A percentile compares a stretch with the other conserved stretches of the same genome.
Evolutionary conservation across 192 early-diverging fungal genomes (phyloP).

Genomic region (Podila clonocystis): DNA sequence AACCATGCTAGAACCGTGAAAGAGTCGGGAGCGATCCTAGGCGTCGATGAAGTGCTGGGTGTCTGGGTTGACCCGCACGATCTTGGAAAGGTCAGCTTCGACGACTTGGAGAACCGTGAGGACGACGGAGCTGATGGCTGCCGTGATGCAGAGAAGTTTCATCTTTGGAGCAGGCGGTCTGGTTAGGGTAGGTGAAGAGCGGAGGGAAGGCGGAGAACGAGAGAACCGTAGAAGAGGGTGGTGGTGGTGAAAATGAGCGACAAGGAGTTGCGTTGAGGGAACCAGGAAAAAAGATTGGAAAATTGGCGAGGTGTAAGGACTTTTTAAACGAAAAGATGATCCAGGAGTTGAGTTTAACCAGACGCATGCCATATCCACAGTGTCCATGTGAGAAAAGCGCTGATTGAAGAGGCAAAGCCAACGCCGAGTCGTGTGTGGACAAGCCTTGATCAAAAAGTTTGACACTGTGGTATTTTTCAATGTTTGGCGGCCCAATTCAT

Average conservation of each 20-base stretch:
- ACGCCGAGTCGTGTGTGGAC: no score
- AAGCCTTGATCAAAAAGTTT: no score
- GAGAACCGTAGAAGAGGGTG: background rate
- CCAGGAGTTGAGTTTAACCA: no score
- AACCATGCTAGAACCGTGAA: conserved; percentile 68
- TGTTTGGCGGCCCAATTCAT: no score
- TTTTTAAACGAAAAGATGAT: no score
- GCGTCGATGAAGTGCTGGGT: conserved; percentile 56
- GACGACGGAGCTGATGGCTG: conserved; percentile 16
- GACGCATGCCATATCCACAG: no score
- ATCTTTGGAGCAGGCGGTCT: background rate
- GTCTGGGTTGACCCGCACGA: conserved; percentile 50
- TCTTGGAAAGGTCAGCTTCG: conserved; percentile 52
- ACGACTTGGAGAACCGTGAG: background rate
- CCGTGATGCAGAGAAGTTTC: conserved; percentile 22
- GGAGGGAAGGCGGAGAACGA: background rate
- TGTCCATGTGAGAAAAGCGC: no score
- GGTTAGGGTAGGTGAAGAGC: background rate
- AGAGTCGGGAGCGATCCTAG: conserved; percentile 59
- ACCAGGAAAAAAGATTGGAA: no score
- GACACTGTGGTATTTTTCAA: no score
- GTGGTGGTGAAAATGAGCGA: background rate
- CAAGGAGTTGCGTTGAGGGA: no score
- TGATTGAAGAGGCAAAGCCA: no score
- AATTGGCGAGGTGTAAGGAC: no score